Conservation (phyloP, 1,139 yeast species). For the Tardiomyces digboiensis region DNA sequence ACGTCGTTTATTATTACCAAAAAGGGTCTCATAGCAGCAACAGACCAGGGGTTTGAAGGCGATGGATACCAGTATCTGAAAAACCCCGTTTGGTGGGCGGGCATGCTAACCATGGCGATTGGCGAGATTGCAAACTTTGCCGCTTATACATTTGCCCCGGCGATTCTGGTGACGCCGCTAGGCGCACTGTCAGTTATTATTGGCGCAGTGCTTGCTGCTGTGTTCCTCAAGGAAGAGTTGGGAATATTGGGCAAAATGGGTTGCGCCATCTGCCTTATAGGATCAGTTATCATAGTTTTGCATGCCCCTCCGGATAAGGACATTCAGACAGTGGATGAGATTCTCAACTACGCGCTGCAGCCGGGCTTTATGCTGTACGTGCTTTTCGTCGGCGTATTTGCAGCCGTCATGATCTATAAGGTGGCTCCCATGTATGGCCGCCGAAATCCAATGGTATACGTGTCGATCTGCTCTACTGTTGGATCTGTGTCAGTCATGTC, state of each 20-base stretch:
- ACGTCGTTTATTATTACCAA: constrained; percentile 85
- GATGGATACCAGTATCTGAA: constrained; percentile 67
- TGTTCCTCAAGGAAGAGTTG: constrained; percentile 76
- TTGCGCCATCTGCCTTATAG: constrained; percentile 83
- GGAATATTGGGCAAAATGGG: constrained; percentile 92
- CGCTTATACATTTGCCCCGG: constrained; percentile 94
- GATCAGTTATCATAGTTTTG: constrained; percentile 80
- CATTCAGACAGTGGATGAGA: constrained; percentile 81
- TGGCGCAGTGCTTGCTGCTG: constrained; percentile 79
- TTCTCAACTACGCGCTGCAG: constrained; percentile 65
- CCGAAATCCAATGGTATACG: constrained; percentile 80
- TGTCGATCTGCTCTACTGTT: constrained; percentile 82
- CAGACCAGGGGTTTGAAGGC: constrained; percentile 47
- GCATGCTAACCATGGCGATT: constrained; percentile 82
- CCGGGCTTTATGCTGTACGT: constrained; percentile 75
- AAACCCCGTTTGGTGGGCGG: constrained; percentile 95
- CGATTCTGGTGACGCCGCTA: constrained; percentile 82
- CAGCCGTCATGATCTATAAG: constrained; percentile 71
- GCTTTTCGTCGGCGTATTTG: constrained; percentile 49
- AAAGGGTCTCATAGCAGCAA: constrained; percentile 71
- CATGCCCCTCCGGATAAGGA: constrained; percentile 96
- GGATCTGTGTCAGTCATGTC: constrained; percentile 92
- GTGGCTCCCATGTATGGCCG: constrained; percentile 78
- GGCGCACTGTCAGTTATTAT: constrained; percentile 89
- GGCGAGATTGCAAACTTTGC: constrained; percentile 94